Evolutionary conservation across 768 basidiomycete genomes (phyloP).

Genomic region (Termitomyces sp.): DNA sequence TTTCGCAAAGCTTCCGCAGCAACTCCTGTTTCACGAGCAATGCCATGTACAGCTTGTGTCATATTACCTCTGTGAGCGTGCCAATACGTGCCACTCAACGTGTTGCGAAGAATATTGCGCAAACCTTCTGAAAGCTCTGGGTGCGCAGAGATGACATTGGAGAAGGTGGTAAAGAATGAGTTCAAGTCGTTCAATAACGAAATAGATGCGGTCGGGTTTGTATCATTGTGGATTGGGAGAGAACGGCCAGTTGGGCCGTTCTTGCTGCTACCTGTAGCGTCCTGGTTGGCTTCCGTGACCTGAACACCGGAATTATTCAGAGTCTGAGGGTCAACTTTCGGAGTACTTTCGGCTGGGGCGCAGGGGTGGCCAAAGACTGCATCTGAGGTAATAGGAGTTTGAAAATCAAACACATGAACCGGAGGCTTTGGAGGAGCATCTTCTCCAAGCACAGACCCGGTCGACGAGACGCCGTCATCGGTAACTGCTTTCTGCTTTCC

Average conservation of each 20-base stretch:
- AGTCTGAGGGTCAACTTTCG: slow-evolving; percentile 19
- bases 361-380: not conserved
- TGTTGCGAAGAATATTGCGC: slow-evolving; percentile 57
- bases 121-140: slow-evolving; percentile 69
- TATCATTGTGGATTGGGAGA: slow-evolving; percentile 37
- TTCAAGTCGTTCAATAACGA: slow-evolving; percentile 65
- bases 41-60: slow-evolving; percentile 48
- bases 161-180: slow-evolving; percentile 49
- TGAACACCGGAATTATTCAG: slow-evolving; percentile 6
- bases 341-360: slow-evolving; percentile 30
- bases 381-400: slow-evolving; percentile 4
- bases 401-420: slow-evolving; percentile 49
- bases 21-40: slow-evolving; percentile 40
- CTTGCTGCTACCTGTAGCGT: not conserved
- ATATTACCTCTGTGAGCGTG: slow-evolving; percentile 52
- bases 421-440: slow-evolving; percentile 50
- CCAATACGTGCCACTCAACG: slow-evolving; percentile 67
- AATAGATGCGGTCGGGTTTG: slow-evolving; percentile 20
- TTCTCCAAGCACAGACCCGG: slow-evolving; percentile 33
- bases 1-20: slow-evolving; percentile 41
- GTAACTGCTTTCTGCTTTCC: slow-evolving; percentile 43
- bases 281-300: not conserved
- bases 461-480: slow-evolving; percentile 28
- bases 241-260: slow-evolving; percentile 36
- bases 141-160: slow-evolving; percentile 51